A percentile compares a stretch with the other conserved stretches of the same genome.
Evolutionary conservation across 2,329 filamentous ascomycete species (phyloP).

Genomic region (Blastomyces silverae): DNA sequence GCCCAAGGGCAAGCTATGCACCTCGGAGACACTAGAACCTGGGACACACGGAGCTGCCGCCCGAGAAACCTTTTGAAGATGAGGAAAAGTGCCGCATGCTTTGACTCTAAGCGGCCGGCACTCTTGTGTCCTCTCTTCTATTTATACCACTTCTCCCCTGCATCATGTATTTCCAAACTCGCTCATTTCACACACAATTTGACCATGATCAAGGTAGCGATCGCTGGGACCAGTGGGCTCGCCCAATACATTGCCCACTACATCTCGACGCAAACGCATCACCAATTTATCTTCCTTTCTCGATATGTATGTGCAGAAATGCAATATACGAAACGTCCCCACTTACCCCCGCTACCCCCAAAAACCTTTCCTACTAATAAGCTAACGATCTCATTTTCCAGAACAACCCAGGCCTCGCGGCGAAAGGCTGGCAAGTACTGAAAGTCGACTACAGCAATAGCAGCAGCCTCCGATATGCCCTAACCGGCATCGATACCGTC

Average conservation of each 20-base stretch:
- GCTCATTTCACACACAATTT: slow-evolving; percentile 6
- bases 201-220: slow-evolving; percentile 54
- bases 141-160: background rate
- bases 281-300: slow-evolving; percentile 65
- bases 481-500: slow-evolving; percentile 66
- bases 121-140: background rate
- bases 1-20: background rate
- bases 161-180: background rate
- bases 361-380: slow-evolving; percentile 1
- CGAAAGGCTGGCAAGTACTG: slow-evolving; percentile 55
- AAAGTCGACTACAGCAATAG: slow-evolving; percentile 60
- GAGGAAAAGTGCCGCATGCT: background rate
- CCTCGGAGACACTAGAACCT: background rate
- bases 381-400: slow-evolving; percentile 21
- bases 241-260: slow-evolving; percentile 53
- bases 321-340: background rate
- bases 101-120: background rate
- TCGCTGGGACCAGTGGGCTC: slow-evolving; percentile 56
- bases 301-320: slow-evolving; percentile 47
- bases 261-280: slow-evolving; percentile 55
- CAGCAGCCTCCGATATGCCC: slow-evolving; percentile 54
- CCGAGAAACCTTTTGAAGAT: background rate
- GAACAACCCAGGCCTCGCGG: slow-evolving; percentile 34
- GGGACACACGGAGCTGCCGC: background rate
- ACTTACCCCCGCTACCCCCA: background rate